A percentile compares a stretch with the other conserved stretches of the same genome.
phyloP scores from a whole-genome alignment of 1,139 yeast species.

The Trichomonascaceae sp. region DNA sequence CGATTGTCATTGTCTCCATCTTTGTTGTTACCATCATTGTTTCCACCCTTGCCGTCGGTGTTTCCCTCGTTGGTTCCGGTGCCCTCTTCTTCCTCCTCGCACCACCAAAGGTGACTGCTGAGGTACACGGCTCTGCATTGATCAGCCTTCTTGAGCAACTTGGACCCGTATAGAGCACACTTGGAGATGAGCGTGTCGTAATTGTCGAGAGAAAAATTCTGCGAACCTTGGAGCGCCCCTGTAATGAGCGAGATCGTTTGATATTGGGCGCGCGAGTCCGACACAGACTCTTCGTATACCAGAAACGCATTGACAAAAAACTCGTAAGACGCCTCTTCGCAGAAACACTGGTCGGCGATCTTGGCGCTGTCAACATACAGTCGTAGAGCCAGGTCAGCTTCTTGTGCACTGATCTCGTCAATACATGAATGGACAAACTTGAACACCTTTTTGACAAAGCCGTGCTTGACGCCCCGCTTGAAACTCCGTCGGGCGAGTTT shows the following conservation, averaged over 20 bases:
- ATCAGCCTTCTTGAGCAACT: slow-evolving; percentile 79
- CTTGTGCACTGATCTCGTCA: slow-evolving; percentile 44
- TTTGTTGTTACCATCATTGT: slow-evolving; percentile 11
- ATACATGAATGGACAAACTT: slow-evolving; percentile 62
- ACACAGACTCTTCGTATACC: slow-evolving; percentile 68
- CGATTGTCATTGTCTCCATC: too few relatives aligned
- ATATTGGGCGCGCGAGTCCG: slow-evolving; percentile 48
- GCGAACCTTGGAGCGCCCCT: slow-evolving; percentile 47
- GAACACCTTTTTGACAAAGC: slow-evolving; percentile 40
- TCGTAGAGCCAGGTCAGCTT: slow-evolving; percentile 38
- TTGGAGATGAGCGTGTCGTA: slow-evolving; percentile 76
- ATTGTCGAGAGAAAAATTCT: slow-evolving; percentile 45
- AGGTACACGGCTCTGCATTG: slow-evolving; percentile 84
- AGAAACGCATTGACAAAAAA: slow-evolving; percentile 81
- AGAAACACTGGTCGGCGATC: slow-evolving; percentile 61
- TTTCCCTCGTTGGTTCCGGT: too few relatives aligned
- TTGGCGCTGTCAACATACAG: slow-evolving; percentile 35
- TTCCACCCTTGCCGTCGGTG: slow-evolving; percentile 13
- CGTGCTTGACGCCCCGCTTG: slow-evolving; percentile 17
- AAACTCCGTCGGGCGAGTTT: slow-evolving; percentile 41
- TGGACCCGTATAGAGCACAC: slow-evolving; percentile 78
- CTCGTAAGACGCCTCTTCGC: slow-evolving; percentile 67
- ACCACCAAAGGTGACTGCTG: slow-evolving; percentile 94
- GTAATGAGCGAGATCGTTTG: slow-evolving; percentile 43
- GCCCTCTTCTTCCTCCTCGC: slow-evolving; percentile 35